Conservation (phyloP, 164 flowering plant genomes). For the Vitis cinerea region DNA sequence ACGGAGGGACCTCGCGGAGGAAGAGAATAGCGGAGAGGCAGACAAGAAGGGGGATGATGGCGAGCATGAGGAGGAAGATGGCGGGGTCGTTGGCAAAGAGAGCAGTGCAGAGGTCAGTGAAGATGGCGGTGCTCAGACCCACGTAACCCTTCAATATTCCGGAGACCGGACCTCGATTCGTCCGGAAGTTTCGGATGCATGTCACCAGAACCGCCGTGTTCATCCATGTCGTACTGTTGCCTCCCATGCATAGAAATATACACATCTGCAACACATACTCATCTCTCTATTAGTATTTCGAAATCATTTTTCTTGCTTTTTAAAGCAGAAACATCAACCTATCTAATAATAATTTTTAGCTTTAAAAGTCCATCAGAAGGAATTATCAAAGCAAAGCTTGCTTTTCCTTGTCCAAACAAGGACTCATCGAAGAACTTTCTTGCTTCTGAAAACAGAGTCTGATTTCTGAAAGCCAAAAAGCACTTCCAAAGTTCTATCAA, state of each 20-base stretch:
- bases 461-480: neutral
- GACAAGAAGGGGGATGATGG: conserved; percentile 57
- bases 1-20: conserved; percentile 65
- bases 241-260: conserved; percentile 82
- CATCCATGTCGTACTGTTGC: conserved; percentile 97
- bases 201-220: conserved; percentile 90
- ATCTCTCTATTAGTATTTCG: too few relatives aligned
- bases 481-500: neutral
- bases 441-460: neutral
- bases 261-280: conserved; percentile 53
- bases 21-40: conserved; percentile 62
- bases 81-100: conserved; percentile 63
- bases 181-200: conserved; percentile 76
- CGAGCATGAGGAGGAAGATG: conserved; percentile 61
- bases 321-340: neutral
- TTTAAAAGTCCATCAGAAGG: too few relatives aligned
- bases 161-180: conserved; percentile 79
- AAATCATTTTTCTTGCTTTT: neutral
- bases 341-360: too few relatives aligned
- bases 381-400: too few relatives aligned
- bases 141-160: conserved; percentile 85
- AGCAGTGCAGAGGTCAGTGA: conserved; percentile 73
- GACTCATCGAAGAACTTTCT: too few relatives aligned
- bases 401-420: too few relatives aligned
- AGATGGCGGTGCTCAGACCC: conserved; percentile 87